phyloP scores from a whole-genome alignment of 805 yeast genomes.

The Candida railenensis region DNA sequence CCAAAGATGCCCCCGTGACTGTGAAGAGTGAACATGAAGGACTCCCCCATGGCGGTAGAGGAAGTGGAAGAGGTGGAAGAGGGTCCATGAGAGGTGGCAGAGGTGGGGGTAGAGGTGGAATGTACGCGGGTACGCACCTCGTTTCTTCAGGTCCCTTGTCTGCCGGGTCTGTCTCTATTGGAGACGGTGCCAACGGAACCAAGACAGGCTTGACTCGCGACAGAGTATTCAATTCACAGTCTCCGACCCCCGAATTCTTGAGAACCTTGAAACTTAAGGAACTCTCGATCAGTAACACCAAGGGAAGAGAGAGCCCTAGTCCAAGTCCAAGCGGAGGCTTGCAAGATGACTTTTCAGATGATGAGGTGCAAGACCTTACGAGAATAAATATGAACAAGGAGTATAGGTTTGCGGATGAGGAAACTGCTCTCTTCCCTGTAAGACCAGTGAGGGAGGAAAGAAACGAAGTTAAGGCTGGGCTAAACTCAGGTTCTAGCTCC shows the following conservation, averaged over 20 bases:
- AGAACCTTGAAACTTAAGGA: slow-evolving; percentile 33
- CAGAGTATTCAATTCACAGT: slow-evolving; percentile 28
- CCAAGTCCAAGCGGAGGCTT: slow-evolving; percentile 11
- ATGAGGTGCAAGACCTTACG: slow-evolving; percentile 39
- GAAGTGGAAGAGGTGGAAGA: slow-evolving; percentile 29
- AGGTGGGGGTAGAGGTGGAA: slow-evolving; percentile 27
- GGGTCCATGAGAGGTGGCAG: slow-evolving; percentile 25
- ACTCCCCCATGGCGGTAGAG: slow-evolving; percentile 24
- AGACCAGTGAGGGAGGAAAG: slow-evolving; percentile 59
- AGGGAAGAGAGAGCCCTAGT: not conserved
- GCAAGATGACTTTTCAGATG: slow-evolving; percentile 27
- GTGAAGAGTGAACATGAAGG: slow-evolving; percentile 36
- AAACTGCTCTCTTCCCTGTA: slow-evolving; percentile 64
- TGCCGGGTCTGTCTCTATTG: slow-evolving; percentile 55
- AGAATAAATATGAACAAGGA: slow-evolving; percentile 66
- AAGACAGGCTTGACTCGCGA: slow-evolving; percentile 28
- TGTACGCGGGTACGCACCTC: slow-evolving; percentile 55
- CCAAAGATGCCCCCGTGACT: slow-evolving; percentile 60
- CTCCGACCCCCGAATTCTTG: slow-evolving; percentile 44
- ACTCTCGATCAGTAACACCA: not conserved
- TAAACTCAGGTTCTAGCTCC: slow-evolving; percentile 4
- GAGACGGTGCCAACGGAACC: slow-evolving; percentile 23
- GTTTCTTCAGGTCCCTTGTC: slow-evolving; percentile 75
- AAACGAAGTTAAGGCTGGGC: slow-evolving; percentile 21
- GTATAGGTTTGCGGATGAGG: slow-evolving; percentile 51